Percentiles rank a stretch among this genome's conserved stretches.
These are phyloP conservation scores for Colletotrichum godetiae DNA, from an alignment of 2,329 filamentous ascomycete genomes.

Conservation along the genomic window DNA sequence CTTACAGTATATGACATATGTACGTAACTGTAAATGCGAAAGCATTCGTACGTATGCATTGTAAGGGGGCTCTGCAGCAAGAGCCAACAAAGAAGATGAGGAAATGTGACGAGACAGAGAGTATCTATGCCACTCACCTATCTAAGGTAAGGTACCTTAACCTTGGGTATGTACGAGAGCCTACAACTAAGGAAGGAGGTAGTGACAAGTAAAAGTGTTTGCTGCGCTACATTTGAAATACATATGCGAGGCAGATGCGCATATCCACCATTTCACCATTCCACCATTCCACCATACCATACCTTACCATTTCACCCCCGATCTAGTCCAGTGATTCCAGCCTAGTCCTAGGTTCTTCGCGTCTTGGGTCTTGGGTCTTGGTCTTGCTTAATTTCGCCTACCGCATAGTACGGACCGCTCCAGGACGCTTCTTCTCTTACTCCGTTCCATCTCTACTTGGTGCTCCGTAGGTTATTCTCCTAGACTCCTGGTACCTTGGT, in stretches of 20 bases:
- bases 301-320: too few species aligned
- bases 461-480: background rate
- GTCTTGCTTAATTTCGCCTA: conserved; percentile 31
- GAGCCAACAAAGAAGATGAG: background rate
- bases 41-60: background rate
- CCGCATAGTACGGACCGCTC: conserved; percentile 21
- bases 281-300: background rate
- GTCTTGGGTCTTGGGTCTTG: too few species aligned
- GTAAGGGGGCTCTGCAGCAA: background rate
- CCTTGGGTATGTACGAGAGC: too few species aligned
- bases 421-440: conserved; percentile 1
- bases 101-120: background rate
- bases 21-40: background rate
- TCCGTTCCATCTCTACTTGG: background rate
- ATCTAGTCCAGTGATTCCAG: background rate
- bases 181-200: too few species aligned
- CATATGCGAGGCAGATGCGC: background rate
- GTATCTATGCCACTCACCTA: too few species aligned
- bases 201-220: background rate
- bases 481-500: background rate
- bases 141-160: too few species aligned
- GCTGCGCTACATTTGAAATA: background rate
- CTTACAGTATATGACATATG: background rate
- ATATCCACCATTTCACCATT: background rate
- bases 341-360: too few species aligned